phyloP scores from a whole-genome alignment of 495 filamentous ascomycete genomes.

The Aspergillus campestris region DNA sequence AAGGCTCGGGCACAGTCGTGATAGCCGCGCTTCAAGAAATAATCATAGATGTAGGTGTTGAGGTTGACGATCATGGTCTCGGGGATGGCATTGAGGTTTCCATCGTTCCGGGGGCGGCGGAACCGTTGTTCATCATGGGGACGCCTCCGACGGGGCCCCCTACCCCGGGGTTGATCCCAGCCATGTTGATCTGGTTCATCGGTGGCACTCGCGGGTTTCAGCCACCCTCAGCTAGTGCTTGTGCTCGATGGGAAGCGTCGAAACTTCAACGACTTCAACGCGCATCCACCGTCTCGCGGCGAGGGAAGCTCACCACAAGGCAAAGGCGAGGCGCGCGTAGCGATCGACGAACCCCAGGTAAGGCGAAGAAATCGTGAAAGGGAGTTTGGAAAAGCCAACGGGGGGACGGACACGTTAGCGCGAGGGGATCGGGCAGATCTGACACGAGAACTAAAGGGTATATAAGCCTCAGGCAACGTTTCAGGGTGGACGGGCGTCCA shows the following conservation, averaged over 20 bases:
- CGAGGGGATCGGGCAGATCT: too few species aligned
- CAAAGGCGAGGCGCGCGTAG: constrained; percentile 22
- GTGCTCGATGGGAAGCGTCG: constrained; percentile 19
- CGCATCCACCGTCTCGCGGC: constrained; percentile 33
- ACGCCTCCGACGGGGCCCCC: constrained; percentile 59
- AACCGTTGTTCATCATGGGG: constrained; percentile 66
- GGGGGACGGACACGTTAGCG: too few species aligned
- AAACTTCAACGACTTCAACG: constrained; percentile 14
- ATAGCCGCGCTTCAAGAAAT: constrained; percentile 77
- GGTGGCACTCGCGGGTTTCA: constrained; percentile 26
- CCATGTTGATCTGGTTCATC: constrained; percentile 72
- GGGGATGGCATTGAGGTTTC: constrained; percentile 33
- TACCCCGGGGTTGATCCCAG: constrained; percentile 50
- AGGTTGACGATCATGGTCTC: constrained; percentile 69
- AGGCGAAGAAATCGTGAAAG: constrained; percentile 10
- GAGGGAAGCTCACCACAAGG: constrained; percentile 22
- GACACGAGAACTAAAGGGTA: too few species aligned
- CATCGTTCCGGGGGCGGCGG: constrained; percentile 41
- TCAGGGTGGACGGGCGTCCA: too few species aligned
- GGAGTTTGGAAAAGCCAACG: background rate
- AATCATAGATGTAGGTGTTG: constrained; percentile 97
- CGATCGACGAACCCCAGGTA: constrained; percentile 3
- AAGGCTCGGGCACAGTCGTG: constrained; percentile 71
- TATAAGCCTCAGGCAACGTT: background rate
- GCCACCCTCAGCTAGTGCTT: constrained; percentile 31